Evolutionary conservation across 192 early-diverging fungal species (phyloP).

Genomic region (Podila epigama): DNA sequence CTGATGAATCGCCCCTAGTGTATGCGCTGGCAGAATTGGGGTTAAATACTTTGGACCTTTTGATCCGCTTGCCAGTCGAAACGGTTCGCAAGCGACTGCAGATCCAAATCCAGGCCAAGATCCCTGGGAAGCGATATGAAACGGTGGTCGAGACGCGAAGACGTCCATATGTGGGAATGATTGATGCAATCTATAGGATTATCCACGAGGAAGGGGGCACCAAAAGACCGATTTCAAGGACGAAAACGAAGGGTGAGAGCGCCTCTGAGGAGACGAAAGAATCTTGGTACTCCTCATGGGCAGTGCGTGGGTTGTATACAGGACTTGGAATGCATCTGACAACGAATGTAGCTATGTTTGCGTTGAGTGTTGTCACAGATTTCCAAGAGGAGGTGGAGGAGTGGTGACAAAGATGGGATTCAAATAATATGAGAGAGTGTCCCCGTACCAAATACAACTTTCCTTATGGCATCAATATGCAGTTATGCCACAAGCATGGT

Average conservation of each 20-base stretch:
- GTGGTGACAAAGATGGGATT: too few relatives aligned
- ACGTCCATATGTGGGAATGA: slow-evolving; percentile 77
- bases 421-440: too few relatives aligned
- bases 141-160: slow-evolving; percentile 70
- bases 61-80: slow-evolving; percentile 86
- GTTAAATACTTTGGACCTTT: slow-evolving; percentile 74
- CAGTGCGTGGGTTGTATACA: slow-evolving; percentile 72
- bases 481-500: too few relatives aligned
- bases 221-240: slow-evolving; percentile 20
- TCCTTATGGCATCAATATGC: too few relatives aligned
- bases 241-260: not conserved
- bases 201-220: slow-evolving; percentile 78
- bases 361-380: slow-evolving; percentile 62
- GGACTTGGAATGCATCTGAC: slow-evolving; percentile 73
- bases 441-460: too few relatives aligned
- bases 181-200: slow-evolving; percentile 72
- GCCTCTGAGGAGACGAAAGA: slow-evolving; percentile 1
- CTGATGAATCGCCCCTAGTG: slow-evolving; percentile 67
- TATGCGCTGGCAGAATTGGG: slow-evolving; percentile 69
- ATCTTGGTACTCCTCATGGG: slow-evolving; percentile 59
- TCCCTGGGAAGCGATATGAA: slow-evolving; percentile 64
- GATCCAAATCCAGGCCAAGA: slow-evolving; percentile 74
- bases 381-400: slow-evolving; percentile 58
- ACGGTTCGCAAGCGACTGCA: slow-evolving; percentile 86
- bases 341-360: slow-evolving; percentile 65